phyloP scores from a whole-genome alignment of 1,284 basidiomycete genomes.

The Cystobasidium pallidum region DNA sequence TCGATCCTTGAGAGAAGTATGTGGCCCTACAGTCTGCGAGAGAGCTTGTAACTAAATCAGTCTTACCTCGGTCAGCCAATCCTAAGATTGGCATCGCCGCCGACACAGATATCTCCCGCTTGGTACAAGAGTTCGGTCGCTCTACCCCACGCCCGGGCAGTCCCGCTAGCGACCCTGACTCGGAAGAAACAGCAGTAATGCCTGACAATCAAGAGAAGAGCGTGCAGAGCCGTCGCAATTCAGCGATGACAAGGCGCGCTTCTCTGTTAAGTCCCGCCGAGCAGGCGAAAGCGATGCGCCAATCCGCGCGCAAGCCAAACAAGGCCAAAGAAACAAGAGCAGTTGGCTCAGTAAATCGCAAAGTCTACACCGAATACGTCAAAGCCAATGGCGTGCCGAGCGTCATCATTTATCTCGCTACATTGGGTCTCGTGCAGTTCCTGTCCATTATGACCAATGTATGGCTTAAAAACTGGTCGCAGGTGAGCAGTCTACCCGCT shows the following conservation, averaged over 20 bases:
- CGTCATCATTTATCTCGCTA: slow-evolving; percentile 61
- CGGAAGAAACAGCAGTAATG: slow-evolving; percentile 34
- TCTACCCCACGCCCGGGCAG: slow-evolving; percentile 57
- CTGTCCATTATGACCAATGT: slow-evolving; percentile 65
- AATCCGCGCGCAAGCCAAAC: slow-evolving; percentile 47
- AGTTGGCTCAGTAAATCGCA: slow-evolving; percentile 75
- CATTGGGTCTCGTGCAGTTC: slow-evolving; percentile 61
- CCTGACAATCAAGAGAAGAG: slow-evolving; percentile 33
- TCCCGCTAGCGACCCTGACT: slow-evolving; percentile 55
- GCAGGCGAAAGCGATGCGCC: slow-evolving; percentile 16
- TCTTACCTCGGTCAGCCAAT: slow-evolving; percentile 21
- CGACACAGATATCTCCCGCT: slow-evolving; percentile 72
- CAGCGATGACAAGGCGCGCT: slow-evolving; percentile 42
- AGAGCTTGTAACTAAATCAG: not conserved
- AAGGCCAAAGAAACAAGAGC: slow-evolving; percentile 76
- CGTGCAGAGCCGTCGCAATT: slow-evolving; percentile 17
- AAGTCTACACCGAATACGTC: slow-evolving; percentile 79
- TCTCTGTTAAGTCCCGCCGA: slow-evolving; percentile 14
- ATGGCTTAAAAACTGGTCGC: slow-evolving; percentile 62
- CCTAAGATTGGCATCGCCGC: slow-evolving; percentile 63
- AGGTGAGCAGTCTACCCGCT: slow-evolving; percentile 13
- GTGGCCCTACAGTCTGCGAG: not conserved
- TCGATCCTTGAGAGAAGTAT: slow-evolving; percentile 71
- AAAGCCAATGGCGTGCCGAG: slow-evolving; percentile 74
- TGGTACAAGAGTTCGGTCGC: slow-evolving; percentile 65